Evolutionary conservation across 257 asterid species (phyloP), one percentile per base, ranked within the genome.

Genomic region (Forsythia viridissima): DNA sequence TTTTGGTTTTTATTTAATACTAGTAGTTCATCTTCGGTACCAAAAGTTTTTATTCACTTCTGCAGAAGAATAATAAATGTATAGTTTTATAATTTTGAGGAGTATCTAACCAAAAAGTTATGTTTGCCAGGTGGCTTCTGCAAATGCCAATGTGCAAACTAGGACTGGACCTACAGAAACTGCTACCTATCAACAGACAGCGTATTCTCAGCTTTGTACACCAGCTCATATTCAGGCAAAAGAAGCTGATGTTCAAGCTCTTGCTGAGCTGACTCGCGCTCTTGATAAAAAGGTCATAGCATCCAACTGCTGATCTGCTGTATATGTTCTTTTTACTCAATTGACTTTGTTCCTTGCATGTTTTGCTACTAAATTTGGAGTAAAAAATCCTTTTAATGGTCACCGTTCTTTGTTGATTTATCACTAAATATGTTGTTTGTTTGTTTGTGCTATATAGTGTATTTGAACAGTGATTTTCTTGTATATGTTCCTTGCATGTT

Each of bases 211-310:
- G 81, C 82, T 85, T 74, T 24, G 77, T 83, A 52, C 84, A 52
- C 76, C 75, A 44, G 86, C 87, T 80, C 92, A 86, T 84, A 82
- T 82, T 83, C 97, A 89, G 70, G 91, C 97, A n/a, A 95, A 88
- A 84, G 99, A 93, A 86, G 99, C 97, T 72, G 99, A 93, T 87
- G 85, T 89, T 76, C 92, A 85, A 84, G 99, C 96, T 80, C 92
- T 95, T 74, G 89, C 96, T 15, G 87, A 92, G 77, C 84, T 95
- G 81, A 89, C 91, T 73, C 90, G 97, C 83, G 93, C 96, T 55
- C 98, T 95, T 48, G 96, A 95, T 71, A 93, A 93, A 86, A 95
- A 93, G 99, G 97, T 95, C 76, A 77, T 41, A 40, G 44, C 82
- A 55, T 82, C 77, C 76, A 77, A 72, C 12, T 13, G 42, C 46